Conservation (phyloP, 768 basidiomycete genomes). For the Thelephora ganbajun region DNA sequence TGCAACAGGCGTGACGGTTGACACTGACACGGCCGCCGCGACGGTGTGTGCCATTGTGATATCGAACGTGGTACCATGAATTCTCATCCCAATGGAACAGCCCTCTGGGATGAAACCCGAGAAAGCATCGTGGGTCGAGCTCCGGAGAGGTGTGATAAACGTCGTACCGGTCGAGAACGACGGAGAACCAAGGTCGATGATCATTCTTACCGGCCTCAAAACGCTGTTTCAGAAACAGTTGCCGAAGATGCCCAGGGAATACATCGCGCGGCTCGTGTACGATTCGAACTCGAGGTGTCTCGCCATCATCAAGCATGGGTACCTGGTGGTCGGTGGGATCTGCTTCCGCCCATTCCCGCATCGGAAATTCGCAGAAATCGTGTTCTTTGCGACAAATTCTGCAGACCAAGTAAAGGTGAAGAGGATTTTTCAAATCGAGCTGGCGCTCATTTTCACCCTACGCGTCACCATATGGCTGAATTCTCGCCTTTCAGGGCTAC, state of each 20-base stretch:
- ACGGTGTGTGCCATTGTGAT: slow-evolving; percentile 9
- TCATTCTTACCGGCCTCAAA: slow-evolving; percentile 90
- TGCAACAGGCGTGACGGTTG: slow-evolving; percentile 69
- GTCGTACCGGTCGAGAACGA: slow-evolving; percentile 82
- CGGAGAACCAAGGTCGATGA: slow-evolving; percentile 52
- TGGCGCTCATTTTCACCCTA: background rate
- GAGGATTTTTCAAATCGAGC: background rate
- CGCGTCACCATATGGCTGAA: background rate
- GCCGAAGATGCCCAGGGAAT: slow-evolving; percentile 98
- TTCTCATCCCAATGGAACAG: slow-evolving; percentile 17
- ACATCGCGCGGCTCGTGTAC: slow-evolving; percentile 90
- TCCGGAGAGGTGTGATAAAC: slow-evolving; percentile 71
- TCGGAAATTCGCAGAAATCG: slow-evolving; percentile 92
- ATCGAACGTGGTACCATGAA: slow-evolving; percentile 1
- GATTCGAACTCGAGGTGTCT: slow-evolving; percentile 86
- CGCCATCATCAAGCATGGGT: slow-evolving; percentile 89
- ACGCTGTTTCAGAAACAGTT: slow-evolving; percentile 94
- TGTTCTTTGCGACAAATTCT: slow-evolving; percentile 94
- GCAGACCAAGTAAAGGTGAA: slow-evolving; percentile 93
- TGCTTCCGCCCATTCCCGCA: slow-evolving; percentile 94
- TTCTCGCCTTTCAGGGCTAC: slow-evolving; percentile 53
- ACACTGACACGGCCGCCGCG: slow-evolving; percentile 35
- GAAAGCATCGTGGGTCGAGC: slow-evolving; percentile 68
- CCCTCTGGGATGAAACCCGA: slow-evolving; percentile 40
- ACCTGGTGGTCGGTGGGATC: slow-evolving; percentile 94